Evolutionary conservation across 176 grass and related monocot genomes (phyloP), one percentile per base, ranked within the genome.

Genomic region (Eleusine coracana): DNA sequence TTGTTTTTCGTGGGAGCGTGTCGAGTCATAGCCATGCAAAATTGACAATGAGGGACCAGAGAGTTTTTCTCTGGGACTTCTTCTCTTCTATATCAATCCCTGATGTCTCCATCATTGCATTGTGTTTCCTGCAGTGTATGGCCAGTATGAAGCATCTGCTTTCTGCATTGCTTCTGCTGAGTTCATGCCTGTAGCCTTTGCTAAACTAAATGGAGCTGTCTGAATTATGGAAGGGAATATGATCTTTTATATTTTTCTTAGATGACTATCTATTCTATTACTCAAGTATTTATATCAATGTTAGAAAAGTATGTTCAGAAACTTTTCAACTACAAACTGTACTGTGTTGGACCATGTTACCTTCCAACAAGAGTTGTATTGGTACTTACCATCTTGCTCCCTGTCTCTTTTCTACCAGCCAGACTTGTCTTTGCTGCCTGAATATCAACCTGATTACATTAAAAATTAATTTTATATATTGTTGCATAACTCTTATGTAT

Each of bases 11-110:
- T 92, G 85, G 89, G 89, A 97, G 92, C 80, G 73, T 89, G 87
- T 97, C 77, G 89, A 94, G 91, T 92, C 91, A 97, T 94, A 74
- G 83, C 92, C 62, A 76, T 81, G 94, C 89, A 52, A 97, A 61
- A 97, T 74, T 70, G 81, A 88, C 34, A 16, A 76, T 39, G 15
- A 62, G 41, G 62, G 13, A 45, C 29, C n/a, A 74, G 66, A 78
- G 87, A 85, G 87, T 97, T 87, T 63, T 94, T 88, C 81, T 81
- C 91, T 87, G 73, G 69, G 49, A 41, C 61, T 23, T 88, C 68
- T 86, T 77, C 70, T 82, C 86, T 87, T 80, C 75, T 74, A 21
- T 87, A 83, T 70, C 9, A 77, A 55, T 62, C 79, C 10, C n/a
- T 66, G 85, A 68, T 18, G 40, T 51, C 54, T 66, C n/a, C 60